These are phyloP conservation scores for Furcasterigmium sp. DNA, from an alignment of 2,329 filamentous ascomycete species.

Conservation along the genomic window DNA sequence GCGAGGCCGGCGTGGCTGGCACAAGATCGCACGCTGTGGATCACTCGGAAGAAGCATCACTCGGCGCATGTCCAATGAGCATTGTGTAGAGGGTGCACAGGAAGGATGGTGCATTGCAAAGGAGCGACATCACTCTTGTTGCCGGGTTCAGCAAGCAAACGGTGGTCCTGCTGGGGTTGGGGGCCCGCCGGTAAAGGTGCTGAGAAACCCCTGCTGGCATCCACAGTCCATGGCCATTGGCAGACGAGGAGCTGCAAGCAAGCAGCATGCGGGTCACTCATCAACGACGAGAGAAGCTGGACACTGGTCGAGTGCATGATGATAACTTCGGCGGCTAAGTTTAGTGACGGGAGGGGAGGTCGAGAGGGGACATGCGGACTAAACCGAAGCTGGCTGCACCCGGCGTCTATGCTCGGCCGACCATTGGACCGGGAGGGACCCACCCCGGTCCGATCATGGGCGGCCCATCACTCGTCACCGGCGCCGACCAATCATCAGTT, in stretches of 20 bases:
- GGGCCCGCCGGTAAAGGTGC: neutral
- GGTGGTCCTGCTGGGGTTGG: slow-evolving; percentile 3
- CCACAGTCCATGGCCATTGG: neutral
- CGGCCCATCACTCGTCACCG: neutral
- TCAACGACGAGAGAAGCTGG: no score
- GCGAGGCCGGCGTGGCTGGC: neutral
- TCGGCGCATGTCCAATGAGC: slow-evolving; percentile 10
- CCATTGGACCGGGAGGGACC: neutral
- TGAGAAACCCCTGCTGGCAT: neutral
- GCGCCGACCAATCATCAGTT: neutral
- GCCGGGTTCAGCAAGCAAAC: slow-evolving; percentile 6
- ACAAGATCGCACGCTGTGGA: slow-evolving; percentile 10
- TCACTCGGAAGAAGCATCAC: slow-evolving; percentile 7
- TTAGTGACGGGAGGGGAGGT: neutral
- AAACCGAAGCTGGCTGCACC: neutral
- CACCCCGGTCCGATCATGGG: neutral
- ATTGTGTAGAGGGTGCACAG: neutral
- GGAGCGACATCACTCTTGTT: slow-evolving; percentile 11
- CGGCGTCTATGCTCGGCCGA: neutral
- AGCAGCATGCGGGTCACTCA: neutral
- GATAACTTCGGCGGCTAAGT: neutral
- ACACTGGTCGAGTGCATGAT: no score
- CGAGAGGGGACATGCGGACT: neutral
- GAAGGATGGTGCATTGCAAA: slow-evolving; percentile 7
- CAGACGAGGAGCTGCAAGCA: neutral